phyloP scores from a whole-genome alignment of 345 rosid species.

The Boechera retrofracta region DNA sequence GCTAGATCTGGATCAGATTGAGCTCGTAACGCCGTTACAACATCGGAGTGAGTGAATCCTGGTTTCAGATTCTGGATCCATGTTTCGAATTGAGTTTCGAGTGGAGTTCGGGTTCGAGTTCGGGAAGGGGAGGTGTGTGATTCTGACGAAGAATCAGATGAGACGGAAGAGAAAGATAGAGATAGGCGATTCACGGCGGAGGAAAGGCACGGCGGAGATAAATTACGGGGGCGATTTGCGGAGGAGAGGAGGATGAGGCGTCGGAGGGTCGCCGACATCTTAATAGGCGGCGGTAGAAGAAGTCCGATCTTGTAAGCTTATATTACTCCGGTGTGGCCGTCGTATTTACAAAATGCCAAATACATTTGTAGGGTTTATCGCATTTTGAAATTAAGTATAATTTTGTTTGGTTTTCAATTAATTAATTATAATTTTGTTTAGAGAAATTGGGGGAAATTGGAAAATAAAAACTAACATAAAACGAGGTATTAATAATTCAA shows the following conservation, averaged over 20 bases:
- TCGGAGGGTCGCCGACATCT: slow-evolving; percentile 47
- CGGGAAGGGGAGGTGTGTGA: slow-evolving; percentile 39
- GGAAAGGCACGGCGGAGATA: slow-evolving; percentile 30
- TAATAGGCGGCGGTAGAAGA: background rate
- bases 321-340: slow-evolving; percentile 4
- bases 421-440: too few species aligned
- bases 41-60: slow-evolving; percentile 76
- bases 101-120: slow-evolving; percentile 68
- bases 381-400: background rate
- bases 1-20: slow-evolving; percentile 91
- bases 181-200: slow-evolving; percentile 32
- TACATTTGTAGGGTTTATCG: background rate
- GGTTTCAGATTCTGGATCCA: slow-evolving; percentile 84
- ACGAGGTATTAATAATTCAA: too few species aligned
- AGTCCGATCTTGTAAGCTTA: background rate
- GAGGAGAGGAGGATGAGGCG: slow-evolving; percentile 46
- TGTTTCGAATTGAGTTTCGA: slow-evolving; percentile 75
- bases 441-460: too few species aligned
- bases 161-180: slow-evolving; percentile 32
- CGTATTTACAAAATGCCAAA: background rate
- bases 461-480: too few species aligned
- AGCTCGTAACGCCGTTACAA: slow-evolving; percentile 66
- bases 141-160: slow-evolving; percentile 28
- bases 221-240: background rate
- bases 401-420: background rate